Conservation (phyloP, 1,284 basidiomycete genomes). For the Neolentinus lepideus region DNA sequence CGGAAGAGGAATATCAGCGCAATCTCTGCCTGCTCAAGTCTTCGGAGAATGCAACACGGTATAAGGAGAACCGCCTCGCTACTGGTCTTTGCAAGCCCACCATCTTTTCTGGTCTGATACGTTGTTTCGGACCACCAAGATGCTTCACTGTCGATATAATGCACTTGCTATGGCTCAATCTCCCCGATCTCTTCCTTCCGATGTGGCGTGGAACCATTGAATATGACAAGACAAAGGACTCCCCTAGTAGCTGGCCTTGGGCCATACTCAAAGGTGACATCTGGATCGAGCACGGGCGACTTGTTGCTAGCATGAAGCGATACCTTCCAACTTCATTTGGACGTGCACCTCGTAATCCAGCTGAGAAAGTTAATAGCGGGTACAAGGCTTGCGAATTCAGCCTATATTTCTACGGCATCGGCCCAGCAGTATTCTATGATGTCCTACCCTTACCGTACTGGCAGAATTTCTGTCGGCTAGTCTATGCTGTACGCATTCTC, state of each 20-base stretch:
- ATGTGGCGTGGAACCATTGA: slow-evolving; percentile 14
- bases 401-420: slow-evolving; percentile 14
- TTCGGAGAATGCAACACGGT: background rate
- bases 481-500: too few species aligned
- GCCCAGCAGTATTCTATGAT: slow-evolving; percentile 13
- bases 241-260: slow-evolving; percentile 13
- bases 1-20: too few species aligned
- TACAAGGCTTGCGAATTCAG: slow-evolving; percentile 24
- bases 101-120: slow-evolving; percentile 8
- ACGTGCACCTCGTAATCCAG: slow-evolving; percentile 20
- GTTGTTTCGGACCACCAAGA: slow-evolving; percentile 8
- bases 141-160: slow-evolving; percentile 16
- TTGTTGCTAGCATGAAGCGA: slow-evolving; percentile 9
- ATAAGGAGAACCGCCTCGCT: background rate
- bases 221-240: slow-evolving; percentile 4
- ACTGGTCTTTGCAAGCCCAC: slow-evolving; percentile 3
- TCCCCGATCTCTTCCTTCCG: slow-evolving; percentile 12
- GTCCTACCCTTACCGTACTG: slow-evolving; percentile 11
- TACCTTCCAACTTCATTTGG: slow-evolving; percentile 22
- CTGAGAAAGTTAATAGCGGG: slow-evolving; percentile 22
- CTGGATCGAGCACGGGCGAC: slow-evolving; percentile 12
- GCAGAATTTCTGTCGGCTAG: slow-evolving; percentile 16
- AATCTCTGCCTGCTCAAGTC: too few species aligned
- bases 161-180: slow-evolving; percentile 16
- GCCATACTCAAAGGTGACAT: slow-evolving; percentile 7